Conservation (phyloP, 345 rosid species). For the Diplotaxis tenuifolia region DNA sequence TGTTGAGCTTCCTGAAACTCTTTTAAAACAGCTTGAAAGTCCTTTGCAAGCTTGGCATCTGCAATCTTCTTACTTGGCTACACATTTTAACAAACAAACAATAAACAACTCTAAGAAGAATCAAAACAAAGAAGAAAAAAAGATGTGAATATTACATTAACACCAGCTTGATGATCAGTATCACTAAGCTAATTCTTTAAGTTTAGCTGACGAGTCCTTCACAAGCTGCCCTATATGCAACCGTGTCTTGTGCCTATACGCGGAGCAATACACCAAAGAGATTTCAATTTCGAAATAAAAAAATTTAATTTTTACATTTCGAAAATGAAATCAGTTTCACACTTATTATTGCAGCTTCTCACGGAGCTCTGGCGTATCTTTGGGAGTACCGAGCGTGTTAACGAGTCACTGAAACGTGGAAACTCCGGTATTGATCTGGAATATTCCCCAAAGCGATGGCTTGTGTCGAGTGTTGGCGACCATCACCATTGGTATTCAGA, state of each 20-base stretch:
- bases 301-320: too few relatives aligned
- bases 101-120: too few relatives aligned
- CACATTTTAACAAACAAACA: too few relatives aligned
- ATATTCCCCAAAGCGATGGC: slow-evolving; percentile 89
- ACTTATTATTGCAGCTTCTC: slow-evolving; percentile 90
- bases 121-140: too few relatives aligned
- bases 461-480: slow-evolving; percentile 74
- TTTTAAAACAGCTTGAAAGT: too few relatives aligned
- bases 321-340: too few relatives aligned
- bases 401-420: slow-evolving; percentile 88
- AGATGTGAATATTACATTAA: slow-evolving; percentile 50
- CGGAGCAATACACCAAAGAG: too few relatives aligned
- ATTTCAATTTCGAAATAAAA: too few relatives aligned
- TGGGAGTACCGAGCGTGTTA: slow-evolving; percentile 94
- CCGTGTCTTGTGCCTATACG: slow-evolving; percentile 74
- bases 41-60: too few relatives aligned
- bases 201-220: slow-evolving; percentile 91
- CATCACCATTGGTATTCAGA: slow-evolving; percentile 53
- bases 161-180: slow-evolving; percentile 70
- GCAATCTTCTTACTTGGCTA: too few relatives aligned
- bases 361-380: slow-evolving; percentile 92
- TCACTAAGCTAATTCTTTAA: slow-evolving; percentile 93
- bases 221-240: slow-evolving; percentile 84
- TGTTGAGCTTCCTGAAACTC: too few relatives aligned
- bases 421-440: slow-evolving; percentile 96